phyloP scores from a whole-genome alignment of 1,284 basidiomycete species.

The Cutaneotrichosporon sp. region DNA sequence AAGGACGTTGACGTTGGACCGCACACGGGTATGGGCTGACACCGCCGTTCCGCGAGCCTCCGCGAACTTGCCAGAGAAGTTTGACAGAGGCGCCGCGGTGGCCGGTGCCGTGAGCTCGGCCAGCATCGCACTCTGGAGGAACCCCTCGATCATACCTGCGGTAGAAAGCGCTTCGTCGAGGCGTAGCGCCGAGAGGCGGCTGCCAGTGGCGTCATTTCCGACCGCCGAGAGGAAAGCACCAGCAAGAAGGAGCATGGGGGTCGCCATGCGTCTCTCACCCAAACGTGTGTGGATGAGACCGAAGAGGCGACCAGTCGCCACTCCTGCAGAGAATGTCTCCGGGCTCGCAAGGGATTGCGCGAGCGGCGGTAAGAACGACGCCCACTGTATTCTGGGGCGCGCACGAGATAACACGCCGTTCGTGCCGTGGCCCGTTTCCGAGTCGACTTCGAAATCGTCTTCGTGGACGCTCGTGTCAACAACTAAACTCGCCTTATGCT shows the following conservation, averaged over 20 bases:
- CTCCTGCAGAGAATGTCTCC: background rate
- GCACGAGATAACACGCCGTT: conserved; percentile 1
- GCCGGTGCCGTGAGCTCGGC: conserved; percentile 3
- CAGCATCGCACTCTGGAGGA: conserved; percentile 9
- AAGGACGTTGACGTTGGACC: conserved; percentile 10
- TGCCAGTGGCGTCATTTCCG: conserved; percentile 5
- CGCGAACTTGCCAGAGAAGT: conserved; percentile 9
- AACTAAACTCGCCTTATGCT: conserved; percentile 4
- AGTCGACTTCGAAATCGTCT: conserved; percentile 3
- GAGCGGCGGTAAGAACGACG: conserved; percentile 3
- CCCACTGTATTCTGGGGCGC: conserved; percentile 6
- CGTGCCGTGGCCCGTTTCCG: background rate
- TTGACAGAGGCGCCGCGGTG: background rate
- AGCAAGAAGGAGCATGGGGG: conserved; percentile 7
- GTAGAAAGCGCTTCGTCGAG: conserved; percentile 5
- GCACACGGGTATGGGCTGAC: conserved; percentile 6
- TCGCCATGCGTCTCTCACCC: conserved; percentile 8
- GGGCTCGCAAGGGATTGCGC: background rate
- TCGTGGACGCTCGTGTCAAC: background rate
- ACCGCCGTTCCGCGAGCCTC: conserved; percentile 6
- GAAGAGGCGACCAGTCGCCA: conserved; percentile 7
- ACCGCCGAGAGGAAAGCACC: conserved; percentile 8
- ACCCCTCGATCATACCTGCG: conserved; percentile 7
- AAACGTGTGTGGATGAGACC: conserved; percentile 6
- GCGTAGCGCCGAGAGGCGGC: conserved; percentile 2